A percentile compares a stretch with the other conserved stretches of the same genome.
These are phyloP conservation scores for Vishniacozyma victoriae DNA, from an alignment of 768 basidiomycete species.

Conservation along the genomic window DNA sequence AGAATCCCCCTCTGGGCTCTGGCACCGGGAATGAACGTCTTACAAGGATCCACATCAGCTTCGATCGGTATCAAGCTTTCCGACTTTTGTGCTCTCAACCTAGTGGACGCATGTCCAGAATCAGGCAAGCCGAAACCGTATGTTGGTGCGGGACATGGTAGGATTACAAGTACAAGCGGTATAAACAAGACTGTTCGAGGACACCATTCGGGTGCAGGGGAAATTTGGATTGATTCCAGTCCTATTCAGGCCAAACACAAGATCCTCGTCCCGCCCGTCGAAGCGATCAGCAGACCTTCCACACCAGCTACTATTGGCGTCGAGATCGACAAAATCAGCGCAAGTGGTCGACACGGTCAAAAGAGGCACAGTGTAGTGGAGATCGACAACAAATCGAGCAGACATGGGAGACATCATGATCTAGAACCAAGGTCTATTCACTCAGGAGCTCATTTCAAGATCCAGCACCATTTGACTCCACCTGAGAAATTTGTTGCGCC, in stretches of 20 bases:
- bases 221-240: not conserved
- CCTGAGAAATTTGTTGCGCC: not conserved
- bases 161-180: not conserved
- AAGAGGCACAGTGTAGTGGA: no score
- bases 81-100: slow-evolving; percentile 37
- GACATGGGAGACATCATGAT: not conserved
- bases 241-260: not conserved
- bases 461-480: slow-evolving; percentile 10
- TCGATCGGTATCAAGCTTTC: slow-evolving; percentile 32
- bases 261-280: no score
- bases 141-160: not conserved
- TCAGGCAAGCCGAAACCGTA: not conserved
- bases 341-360: no score
- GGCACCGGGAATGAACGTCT: slow-evolving; percentile 29
- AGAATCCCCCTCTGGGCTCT: slow-evolving; percentile 37
- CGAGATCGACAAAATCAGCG: no score
- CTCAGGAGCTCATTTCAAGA: no score
- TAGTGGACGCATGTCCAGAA: slow-evolving; percentile 4
- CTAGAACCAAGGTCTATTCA: no score
- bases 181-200: not conserved
- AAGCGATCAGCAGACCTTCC: no score
- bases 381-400: not conserved
- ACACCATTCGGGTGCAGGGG: not conserved
- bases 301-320: no score
- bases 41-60: slow-evolving; percentile 30